These are phyloP conservation scores for Bolboschoenoplectus hybrid DNA, from an alignment of 202 grass and related monocot genomes.

Conservation along the genomic window DNA sequence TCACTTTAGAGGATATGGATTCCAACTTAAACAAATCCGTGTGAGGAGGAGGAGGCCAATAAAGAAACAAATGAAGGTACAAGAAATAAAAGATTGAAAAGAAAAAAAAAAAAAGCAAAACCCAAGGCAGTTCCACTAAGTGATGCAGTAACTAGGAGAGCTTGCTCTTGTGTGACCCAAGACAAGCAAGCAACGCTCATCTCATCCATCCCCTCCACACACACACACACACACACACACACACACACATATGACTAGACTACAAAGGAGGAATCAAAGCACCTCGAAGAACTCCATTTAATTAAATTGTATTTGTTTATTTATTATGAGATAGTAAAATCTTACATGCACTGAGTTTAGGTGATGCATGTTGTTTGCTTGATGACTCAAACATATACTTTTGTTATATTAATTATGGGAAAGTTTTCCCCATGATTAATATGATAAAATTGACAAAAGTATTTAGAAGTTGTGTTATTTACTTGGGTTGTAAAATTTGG, in stretches of 20 bases:
- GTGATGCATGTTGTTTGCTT: neutral
- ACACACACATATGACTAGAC: conserved; percentile 1
- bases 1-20: too few species aligned
- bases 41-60: conserved; percentile 35
- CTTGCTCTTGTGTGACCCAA: conserved; percentile 63
- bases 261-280: conserved; percentile 88
- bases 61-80: conserved; percentile 47
- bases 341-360: neutral
- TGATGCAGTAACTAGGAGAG: conserved; percentile 42
- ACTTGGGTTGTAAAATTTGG: neutral
- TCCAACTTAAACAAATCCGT: conserved; percentile 30
- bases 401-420: neutral
- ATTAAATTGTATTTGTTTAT: conserved; percentile 31
- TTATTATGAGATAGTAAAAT: neutral
- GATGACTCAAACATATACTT: conserved; percentile 28
- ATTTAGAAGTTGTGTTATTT: neutral
- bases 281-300: conserved; percentile 27
- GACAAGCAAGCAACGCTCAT: conserved; percentile 57
- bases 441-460: neutral
- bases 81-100: conserved; percentile 37
- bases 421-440: neutral
- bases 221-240: conserved; percentile 47
- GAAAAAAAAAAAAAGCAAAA: conserved; percentile 50
- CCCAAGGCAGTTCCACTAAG: conserved; percentile 74
- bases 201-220: conserved; percentile 47